phyloP scores from a whole-genome alignment of 345 rosid species.

The Salix arbutifolia region DNA sequence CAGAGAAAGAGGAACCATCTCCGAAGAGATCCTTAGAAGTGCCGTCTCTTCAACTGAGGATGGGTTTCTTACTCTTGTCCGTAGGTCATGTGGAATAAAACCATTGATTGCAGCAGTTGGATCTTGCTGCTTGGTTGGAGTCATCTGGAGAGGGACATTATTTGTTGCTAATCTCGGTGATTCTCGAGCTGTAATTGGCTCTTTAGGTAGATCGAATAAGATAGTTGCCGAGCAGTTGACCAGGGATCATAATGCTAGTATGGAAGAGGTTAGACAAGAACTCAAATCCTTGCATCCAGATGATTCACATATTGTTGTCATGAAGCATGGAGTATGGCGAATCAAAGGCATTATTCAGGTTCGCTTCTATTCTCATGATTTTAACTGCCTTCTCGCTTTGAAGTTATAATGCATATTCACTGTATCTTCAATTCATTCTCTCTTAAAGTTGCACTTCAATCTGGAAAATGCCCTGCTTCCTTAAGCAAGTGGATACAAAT shows the following conservation, averaged over 20 bases:
- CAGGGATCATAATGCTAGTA: conserved; percentile 75
- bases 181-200: conserved; percentile 88
- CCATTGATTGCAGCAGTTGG: conserved; percentile 86
- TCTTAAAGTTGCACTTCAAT: background rate
- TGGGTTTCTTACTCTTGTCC: conserved; percentile 84
- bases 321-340: conserved; percentile 96
- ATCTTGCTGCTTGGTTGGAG: conserved; percentile 88
- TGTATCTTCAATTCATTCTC: background rate
- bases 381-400: background rate
- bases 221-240: conserved; percentile 80
- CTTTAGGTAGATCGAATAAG: conserved; percentile 53
- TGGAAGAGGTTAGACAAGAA: conserved; percentile 89
- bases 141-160: conserved; percentile 76
- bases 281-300: conserved; percentile 82
- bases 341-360: conserved; percentile 99
- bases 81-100: conserved; percentile 55
- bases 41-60: conserved; percentile 84
- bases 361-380: conserved; percentile 11
- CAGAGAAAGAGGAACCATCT: conserved; percentile 49
- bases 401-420: background rate
- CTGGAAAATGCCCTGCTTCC: background rate
- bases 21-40: conserved; percentile 64
- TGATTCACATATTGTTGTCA: conserved; percentile 71
- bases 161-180: conserved; percentile 88
- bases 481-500: background rate